Conservation (phyloP, 1,284 basidiomycete genomes). For the Sporisorium scitamineum region DNA sequence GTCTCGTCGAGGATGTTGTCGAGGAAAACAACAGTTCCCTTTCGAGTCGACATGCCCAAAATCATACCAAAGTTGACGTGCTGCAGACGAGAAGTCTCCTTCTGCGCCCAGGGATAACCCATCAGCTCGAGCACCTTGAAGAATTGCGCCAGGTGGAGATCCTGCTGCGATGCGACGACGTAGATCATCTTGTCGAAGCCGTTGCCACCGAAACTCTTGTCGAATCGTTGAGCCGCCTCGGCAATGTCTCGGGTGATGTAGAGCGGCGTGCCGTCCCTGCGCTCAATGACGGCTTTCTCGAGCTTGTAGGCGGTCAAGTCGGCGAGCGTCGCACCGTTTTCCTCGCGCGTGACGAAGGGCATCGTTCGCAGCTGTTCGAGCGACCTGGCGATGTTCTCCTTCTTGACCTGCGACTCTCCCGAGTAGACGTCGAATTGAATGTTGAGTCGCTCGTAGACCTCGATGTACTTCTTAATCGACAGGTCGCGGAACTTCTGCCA, state of each 20-base stretch:
- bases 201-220: slow-evolving; percentile 68
- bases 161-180: slow-evolving; percentile 93
- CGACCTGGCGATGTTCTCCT: slow-evolving; percentile 78
- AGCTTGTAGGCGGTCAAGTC: slow-evolving; percentile 71
- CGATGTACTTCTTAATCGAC: slow-evolving; percentile 89
- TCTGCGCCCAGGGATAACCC: slow-evolving; percentile 83
- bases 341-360: slow-evolving; percentile 54
- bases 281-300: slow-evolving; percentile 91
- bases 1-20: slow-evolving; percentile 94
- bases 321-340: slow-evolving; percentile 65
- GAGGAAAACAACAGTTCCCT: slow-evolving; percentile 95
- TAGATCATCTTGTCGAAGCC: slow-evolving; percentile 97
- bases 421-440: slow-evolving; percentile 93
- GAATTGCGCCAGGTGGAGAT: slow-evolving; percentile 90
- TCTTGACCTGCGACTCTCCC: slow-evolving; percentile 89
- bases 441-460: slow-evolving; percentile 90
- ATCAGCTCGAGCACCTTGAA: slow-evolving; percentile 95
- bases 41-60: slow-evolving; percentile 96
- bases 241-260: slow-evolving; percentile 99
- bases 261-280: slow-evolving; percentile 94
- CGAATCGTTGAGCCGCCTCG: slow-evolving; percentile 90
- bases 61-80: slow-evolving; percentile 95
- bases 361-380: slow-evolving; percentile 48
- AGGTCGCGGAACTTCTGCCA: slow-evolving; percentile 94
- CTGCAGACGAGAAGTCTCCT: slow-evolving; percentile 75